These are phyloP conservation scores for Chaetomium fimeti DNA, from an alignment of 495 filamentous ascomycete species.

Conservation along the genomic window DNA sequence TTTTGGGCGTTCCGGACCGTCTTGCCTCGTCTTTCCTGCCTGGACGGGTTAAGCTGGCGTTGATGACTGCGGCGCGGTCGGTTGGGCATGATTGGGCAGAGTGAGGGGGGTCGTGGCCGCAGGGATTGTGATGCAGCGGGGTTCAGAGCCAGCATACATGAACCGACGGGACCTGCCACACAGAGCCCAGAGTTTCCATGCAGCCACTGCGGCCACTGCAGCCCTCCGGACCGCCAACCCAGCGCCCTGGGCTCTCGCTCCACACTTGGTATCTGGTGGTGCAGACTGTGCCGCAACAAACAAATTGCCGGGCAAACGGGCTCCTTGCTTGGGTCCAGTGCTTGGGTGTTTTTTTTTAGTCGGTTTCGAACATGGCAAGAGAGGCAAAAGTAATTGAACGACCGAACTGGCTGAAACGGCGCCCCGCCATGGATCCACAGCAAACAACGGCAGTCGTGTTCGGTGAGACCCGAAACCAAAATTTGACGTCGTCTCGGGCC, in stretches of 20 bases:
- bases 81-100: conserved; percentile 34
- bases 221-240: not conserved
- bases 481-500: not conserved
- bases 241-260: not conserved
- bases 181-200: not conserved
- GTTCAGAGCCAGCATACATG: not conserved
- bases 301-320: not conserved
- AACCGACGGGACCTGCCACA: no score
- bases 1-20: conserved; percentile 33
- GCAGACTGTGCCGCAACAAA: no score
- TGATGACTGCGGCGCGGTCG: conserved; percentile 1
- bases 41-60: not conserved
- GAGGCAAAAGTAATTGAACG: no score
- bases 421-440: conserved; percentile 8
- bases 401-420: not conserved
- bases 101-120: conserved; percentile 9
- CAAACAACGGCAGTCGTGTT: conserved; percentile 6
- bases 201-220: no score
- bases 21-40: conserved; percentile 15
- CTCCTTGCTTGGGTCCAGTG: not conserved
- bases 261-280: not conserved
- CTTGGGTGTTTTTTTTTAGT: no score
- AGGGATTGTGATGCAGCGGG: conserved; percentile 12
- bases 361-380: no score
- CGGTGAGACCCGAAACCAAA: not conserved